Percentiles rank a stretch among this genome's conserved stretches.
These are phyloP conservation scores for Agrocybe praecox DNA, from an alignment of 768 basidiomycete genomes.

Conservation along the genomic window DNA sequence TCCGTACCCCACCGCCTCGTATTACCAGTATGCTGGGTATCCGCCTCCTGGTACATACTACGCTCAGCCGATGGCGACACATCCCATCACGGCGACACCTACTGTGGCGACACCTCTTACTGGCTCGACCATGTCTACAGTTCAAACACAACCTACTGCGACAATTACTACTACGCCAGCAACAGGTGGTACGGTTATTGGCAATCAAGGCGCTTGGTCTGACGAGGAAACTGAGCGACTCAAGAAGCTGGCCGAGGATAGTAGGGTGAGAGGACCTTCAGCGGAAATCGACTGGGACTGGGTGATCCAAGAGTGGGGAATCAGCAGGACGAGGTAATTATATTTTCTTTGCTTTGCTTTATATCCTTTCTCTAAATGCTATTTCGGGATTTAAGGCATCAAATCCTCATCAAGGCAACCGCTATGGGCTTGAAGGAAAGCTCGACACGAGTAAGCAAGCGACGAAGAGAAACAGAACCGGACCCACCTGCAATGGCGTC, in stretches of 20 bases:
- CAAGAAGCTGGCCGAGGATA: constrained; percentile 70
- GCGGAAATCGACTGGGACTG: constrained; percentile 83
- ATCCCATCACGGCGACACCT: constrained; percentile 19
- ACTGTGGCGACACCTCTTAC: constrained; percentile 15
- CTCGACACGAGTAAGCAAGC: constrained; percentile 60
- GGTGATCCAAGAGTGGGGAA: constrained; percentile 74
- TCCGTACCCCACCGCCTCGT: constrained; percentile 62
- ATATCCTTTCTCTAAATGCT: neutral
- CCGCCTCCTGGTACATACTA: constrained; percentile 18
- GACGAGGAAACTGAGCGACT: constrained; percentile 76
- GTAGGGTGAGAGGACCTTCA: constrained; percentile 45
- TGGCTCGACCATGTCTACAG: constrained; percentile 17
- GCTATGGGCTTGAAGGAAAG: constrained; percentile 79
- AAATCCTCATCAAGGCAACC: constrained; percentile 83
- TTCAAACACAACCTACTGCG: constrained; percentile 23
- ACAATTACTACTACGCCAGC: constrained; percentile 30
- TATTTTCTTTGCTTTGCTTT: neutral
- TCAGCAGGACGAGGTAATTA: constrained; percentile 67
- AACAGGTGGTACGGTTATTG: constrained; percentile 35
- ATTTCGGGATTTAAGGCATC: constrained; percentile 52
- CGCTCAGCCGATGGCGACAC: constrained; percentile 11
- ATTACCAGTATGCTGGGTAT: constrained; percentile 49
- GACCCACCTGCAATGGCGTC: constrained; percentile 27
- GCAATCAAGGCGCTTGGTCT: constrained; percentile 74
- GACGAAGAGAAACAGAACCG: constrained; percentile 38